Evolutionary conservation across 768 basidiomycete genomes (phyloP).

Genomic region (Rubroboletus satanas): DNA sequence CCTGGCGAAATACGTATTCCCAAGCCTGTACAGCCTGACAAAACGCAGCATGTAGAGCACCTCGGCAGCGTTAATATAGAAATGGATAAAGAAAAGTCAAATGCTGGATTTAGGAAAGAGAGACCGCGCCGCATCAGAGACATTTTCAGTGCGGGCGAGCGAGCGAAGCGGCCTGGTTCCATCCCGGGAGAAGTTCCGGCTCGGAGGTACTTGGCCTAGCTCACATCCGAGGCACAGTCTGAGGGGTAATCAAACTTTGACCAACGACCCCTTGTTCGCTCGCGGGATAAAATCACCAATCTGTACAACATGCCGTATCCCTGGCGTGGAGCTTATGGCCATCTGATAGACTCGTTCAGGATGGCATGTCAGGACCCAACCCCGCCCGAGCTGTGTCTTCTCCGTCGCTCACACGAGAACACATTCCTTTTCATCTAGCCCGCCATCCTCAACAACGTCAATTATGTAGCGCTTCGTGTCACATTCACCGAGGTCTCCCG

Average conservation of each 20-base stretch:
- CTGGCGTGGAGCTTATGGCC: neutral
- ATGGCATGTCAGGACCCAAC: no score
- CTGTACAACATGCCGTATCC: no score
- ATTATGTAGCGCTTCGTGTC: conserved; percentile 35
- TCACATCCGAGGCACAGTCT: conserved; percentile 9
- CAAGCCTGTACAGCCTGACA: conserved; percentile 33
- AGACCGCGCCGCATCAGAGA: conserved; percentile 23
- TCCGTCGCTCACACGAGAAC: conserved; percentile 16
- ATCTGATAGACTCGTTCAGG: no score
- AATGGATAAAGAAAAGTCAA: conserved; percentile 24
- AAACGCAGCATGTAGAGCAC: conserved; percentile 16
- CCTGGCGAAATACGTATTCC: conserved; percentile 31
- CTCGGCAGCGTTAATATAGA: conserved; percentile 33
- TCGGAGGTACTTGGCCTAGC: conserved; percentile 4
- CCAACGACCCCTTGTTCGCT: conserved; percentile 9
- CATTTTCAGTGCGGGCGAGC: conserved; percentile 12
- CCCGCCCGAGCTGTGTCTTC: no score
- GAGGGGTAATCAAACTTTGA: conserved; percentile 25
- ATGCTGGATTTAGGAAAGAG: conserved; percentile 27
- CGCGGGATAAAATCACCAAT: no score
- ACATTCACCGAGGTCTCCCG: conserved; percentile 39
- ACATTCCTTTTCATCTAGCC: neutral
- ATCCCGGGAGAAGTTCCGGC: conserved; percentile 5
- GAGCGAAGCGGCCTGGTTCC: conserved; percentile 15
- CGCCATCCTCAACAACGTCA: conserved; percentile 20